Base-by-base conservation (phyloP, 768 basidiomycete genomes). In the Agaricus blazei region DNA sequence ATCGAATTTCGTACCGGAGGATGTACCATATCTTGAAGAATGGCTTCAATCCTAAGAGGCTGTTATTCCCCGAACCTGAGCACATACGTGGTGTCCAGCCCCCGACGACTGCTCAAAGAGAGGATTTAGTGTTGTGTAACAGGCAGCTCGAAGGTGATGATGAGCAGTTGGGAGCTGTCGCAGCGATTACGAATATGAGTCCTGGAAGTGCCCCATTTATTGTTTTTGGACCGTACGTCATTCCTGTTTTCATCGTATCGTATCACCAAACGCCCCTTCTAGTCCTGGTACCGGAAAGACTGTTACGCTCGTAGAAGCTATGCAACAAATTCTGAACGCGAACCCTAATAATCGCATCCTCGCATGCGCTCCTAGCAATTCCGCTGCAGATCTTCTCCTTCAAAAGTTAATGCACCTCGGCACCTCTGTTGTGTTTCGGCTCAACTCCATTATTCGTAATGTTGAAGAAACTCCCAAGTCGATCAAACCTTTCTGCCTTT, bases 211-310 rank as follows among this genome's bases (percentile, higher is more conserved):
- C 72, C 0, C 82, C 84, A 0, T 85, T 84, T 58, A 70, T 83
- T 7, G 65, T 85, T 4, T 85, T 84, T 65, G 85, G 85, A 34
- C 85, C 85, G 84, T 84, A 64, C 60, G 83, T 76, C 15, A 12
- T 12, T 5, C 54, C 42, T 11, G 19, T 7, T 31, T 37, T 28
- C 38, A 48, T 8, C 3, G 8, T 51, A 6, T 19, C 37, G 2
- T 36, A 43, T 12, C n/a, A 23, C 15, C 48, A 59, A n/a, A 15
- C 1, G 9, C 40, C 43, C 15, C 34, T 11, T 11, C 34, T 34
- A 83, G 82, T 0, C 82, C 82, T 3, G 83, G 83, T 7, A 87
- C 85, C 0, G 85, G 85, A 0, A 88, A 88, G 65, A 87, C 85
- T 0, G 75, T 85, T 24, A 86, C 84, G 0, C 70, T 82, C 1